Conservation (phyloP, 2,329 filamentous ascomycete species). For the Thielaviopsis musarum region DNA sequence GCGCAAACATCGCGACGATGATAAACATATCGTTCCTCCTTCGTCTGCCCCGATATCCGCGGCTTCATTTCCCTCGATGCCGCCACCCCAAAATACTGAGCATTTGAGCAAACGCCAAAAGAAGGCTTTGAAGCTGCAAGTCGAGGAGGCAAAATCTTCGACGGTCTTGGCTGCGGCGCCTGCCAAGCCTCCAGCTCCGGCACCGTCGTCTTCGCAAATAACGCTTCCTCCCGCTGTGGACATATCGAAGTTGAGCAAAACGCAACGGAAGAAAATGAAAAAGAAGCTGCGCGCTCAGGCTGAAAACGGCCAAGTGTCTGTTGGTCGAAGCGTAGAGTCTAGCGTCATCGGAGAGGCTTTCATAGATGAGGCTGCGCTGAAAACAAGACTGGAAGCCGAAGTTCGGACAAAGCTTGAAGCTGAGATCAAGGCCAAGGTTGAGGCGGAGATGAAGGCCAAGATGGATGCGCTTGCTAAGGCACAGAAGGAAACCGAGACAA, state of each 20-base stretch:
- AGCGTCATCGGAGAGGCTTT: neutral
- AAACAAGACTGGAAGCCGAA: neutral
- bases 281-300: neutral
- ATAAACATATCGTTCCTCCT: neutral
- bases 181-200: neutral
- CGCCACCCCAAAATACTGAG: neutral
- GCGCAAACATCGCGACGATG: neutral
- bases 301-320: neutral
- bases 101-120: conserved; percentile 4
- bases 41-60: neutral
- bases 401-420: neutral
- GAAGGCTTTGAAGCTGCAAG: neutral
- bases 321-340: neutral
- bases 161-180: neutral
- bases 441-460: neutral
- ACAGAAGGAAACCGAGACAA: neutral
- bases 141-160: neutral
- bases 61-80: neutral
- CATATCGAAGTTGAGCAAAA: neutral
- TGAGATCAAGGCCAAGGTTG: neutral
- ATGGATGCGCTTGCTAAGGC: neutral
- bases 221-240: neutral
- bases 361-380: neutral
- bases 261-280: neutral
- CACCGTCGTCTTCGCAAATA: neutral